Base-by-base conservation (phyloP, 768 basidiomycete species). In the Calvatia gigantea region DNA sequence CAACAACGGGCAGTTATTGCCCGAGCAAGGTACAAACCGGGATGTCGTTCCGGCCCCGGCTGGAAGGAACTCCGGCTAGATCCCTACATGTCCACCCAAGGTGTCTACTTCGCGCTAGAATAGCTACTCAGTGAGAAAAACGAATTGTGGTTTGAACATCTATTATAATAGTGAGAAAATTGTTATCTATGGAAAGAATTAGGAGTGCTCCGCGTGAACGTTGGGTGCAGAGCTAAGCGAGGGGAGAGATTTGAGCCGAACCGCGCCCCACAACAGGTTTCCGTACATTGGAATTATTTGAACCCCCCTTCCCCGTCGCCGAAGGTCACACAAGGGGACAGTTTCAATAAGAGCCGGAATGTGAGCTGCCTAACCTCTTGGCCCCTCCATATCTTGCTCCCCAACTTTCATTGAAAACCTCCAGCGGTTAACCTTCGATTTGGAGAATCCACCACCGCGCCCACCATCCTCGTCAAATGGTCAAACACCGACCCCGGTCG, bases 41-140 rank as follows among this genome's bases (percentile, higher is more conserved):
- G 54, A 62, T 9, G 60, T 68, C 17, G 71, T 71, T 1, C 51
- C 61, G 28, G 71, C 70, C 8, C 71, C 70, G 6, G 67, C 66
- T 21, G 71, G 71, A 70, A 55, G 59, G 19, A 67, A 69, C 17
- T 62, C 71, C 0, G 64, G 62, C n/a, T 42, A 21, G 32, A 3
- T 8, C 2, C n/a, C n/a, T n/a, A n/a, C n/a, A n/a, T n/a, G n/a
- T n/a, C n/a, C n/a, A n/a, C n/a, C n/a, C n/a, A n/a, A n/a, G n/a
- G n/a, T n/a, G n/a, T n/a, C n/a, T n/a, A n/a, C n/a, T n/a, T n/a
- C n/a, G n/a, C n/a, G n/a, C n/a, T n/a, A n/a, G n/a, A n/a, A n/a
- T n/a, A n/a, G n/a, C n/a, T n/a, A n/a, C n/a, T n/a, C n/a, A n/a
- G n/a, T n/a, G n/a, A n/a, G n/a, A n/a, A n/a, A n/a, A n/a, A n/a